Evolutionary conservation across 257 asterid species (phyloP), one percentile per base, ranked within the genome.

Genomic region (Fraxinus americana): DNA sequence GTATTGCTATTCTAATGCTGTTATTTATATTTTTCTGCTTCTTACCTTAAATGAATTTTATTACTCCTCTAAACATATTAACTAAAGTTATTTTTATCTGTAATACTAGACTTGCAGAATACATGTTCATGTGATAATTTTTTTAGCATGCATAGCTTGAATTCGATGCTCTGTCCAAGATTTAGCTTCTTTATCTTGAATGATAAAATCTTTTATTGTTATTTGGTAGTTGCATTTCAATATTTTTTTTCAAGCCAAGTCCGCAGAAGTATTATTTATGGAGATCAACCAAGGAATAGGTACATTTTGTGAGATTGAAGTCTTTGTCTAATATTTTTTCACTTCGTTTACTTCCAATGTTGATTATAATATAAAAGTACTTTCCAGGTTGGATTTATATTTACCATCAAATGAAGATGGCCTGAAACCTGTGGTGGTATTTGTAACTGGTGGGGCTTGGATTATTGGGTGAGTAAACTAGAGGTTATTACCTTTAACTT

Each of bases 401-500:
- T 85, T 96, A 81, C 99, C 99, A 16, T 67, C 76, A 76, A 79
- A 78, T 70, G 73, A 68, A n/a, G 88, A 90, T 77, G 83, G 84
- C 52, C 87, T 77, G 84, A 93, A 93, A 90, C 97, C 99, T 73
- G 94, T 96, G 97, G 54, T 91, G 83, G 90, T 80, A 77, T 96
- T 96, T 82, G 97, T 96, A 39, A 96, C 99, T 80, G 99, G 98
- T 73, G 99, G 99, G 66, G 99, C 99, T 70, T 96, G 99, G 99
- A 93, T 93, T 83, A 96, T 96, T 74, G 99, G 99, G 99, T 88
- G 66, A 74, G 90, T 88, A 79, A 75, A 85, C 78, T 14, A 29
- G 82, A 57, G 73, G 61, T 45, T 76, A 50, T 72, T 71, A 23
- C 41, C n/a, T 71, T 43, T 21, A 48, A 41, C 69, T 69, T 71